Conservation (phyloP, 2,329 filamentous ascomycete genomes). For the Fusarium sp. region DNA sequence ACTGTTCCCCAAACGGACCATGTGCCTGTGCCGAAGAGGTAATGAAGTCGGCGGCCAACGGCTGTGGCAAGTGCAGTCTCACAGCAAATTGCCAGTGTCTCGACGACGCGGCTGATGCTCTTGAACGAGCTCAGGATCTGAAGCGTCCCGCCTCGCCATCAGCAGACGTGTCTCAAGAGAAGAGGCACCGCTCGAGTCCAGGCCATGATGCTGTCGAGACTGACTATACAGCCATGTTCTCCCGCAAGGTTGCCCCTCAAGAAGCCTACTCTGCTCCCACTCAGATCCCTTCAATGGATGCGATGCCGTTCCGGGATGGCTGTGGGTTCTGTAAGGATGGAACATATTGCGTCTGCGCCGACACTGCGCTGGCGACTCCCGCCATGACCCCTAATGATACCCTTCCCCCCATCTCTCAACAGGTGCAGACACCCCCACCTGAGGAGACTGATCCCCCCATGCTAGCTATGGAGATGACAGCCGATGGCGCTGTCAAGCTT, state of each 20-base stretch:
- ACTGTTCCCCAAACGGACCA: conserved; percentile 60
- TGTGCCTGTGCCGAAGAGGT: conserved; percentile 70
- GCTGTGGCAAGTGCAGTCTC: conserved; percentile 72
- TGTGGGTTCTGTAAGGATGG: conserved; percentile 87
- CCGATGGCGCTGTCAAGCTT: conserved; percentile 68
- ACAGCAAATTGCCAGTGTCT: conserved; percentile 72
- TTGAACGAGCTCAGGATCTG: conserved; percentile 49
- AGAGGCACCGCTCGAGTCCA: conserved; percentile 59
- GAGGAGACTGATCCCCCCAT: conserved; percentile 67
- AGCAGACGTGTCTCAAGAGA: conserved; percentile 57
- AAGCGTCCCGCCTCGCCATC: conserved; percentile 63
- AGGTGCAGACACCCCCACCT: conserved; percentile 66
- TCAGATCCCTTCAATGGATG: conserved; percentile 49
- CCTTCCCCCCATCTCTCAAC: conserved; percentile 54
- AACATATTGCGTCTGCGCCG: conserved; percentile 83
- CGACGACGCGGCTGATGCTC: conserved; percentile 64
- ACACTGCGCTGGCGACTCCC: conserved; percentile 57
- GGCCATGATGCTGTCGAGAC: conserved; percentile 73
- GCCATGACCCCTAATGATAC: conserved; percentile 53
- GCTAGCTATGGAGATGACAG: conserved; percentile 66
- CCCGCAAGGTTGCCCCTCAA: conserved; percentile 53
- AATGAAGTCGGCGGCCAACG: conserved; percentile 61
- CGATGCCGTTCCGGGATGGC: conserved; percentile 66
- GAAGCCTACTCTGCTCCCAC: conserved; percentile 44
- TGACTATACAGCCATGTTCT: conserved; percentile 76